Base-by-base conservation (phyloP, 805 yeast genomes). In the Kazachstania taianensis region DNA sequence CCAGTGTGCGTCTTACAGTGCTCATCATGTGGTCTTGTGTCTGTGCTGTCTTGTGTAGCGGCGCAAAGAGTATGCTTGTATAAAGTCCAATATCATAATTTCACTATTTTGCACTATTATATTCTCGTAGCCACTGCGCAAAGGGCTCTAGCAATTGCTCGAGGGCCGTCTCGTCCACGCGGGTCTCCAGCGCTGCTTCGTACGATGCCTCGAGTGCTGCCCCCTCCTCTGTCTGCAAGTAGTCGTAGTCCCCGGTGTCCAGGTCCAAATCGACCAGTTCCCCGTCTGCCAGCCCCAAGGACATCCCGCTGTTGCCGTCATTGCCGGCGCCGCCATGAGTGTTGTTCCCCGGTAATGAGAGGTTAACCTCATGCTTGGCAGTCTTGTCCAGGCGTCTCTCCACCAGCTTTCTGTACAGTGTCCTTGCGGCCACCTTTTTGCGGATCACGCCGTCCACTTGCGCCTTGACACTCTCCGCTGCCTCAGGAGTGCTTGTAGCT, bases 201-300 rank as follows among this genome's bases (percentile, higher is more conserved):
- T 9, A 9, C 25, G 8, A 9, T n/a, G 25, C 25, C 25, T 9
- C 12, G 12, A 22, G 25, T n/a, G 4, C 12, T n/a, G 3, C 12
- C 25, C 12, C 25, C 25, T 9, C 51, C 55, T 19, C 39, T 43
- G 9, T 43, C 49, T 44, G 42, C 13, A 49, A 27, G 20, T 38
- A 37, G 18, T 48, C 55, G 27, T 46, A 54, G 24, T 55, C 61
- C 6, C 43, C 44, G 4, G 50, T 47, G 30, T 55, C 65, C 5
- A 53, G 38, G 31, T 60, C 62, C 16, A 66, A 44, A 39, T 68
- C 73, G 15, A 62, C 64, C n/a, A 67, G 44, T 41, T 72, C 77
- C 31, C 66, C 63, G 20, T 69, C 73, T 14, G 65, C 61, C 10
- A 72, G 43, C 0, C 77, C 78, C 40, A 71, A 63, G 37, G 70